Conservation (phyloP, 805 yeast genomes). For the Wickerhamomyces pijperi region DNA sequence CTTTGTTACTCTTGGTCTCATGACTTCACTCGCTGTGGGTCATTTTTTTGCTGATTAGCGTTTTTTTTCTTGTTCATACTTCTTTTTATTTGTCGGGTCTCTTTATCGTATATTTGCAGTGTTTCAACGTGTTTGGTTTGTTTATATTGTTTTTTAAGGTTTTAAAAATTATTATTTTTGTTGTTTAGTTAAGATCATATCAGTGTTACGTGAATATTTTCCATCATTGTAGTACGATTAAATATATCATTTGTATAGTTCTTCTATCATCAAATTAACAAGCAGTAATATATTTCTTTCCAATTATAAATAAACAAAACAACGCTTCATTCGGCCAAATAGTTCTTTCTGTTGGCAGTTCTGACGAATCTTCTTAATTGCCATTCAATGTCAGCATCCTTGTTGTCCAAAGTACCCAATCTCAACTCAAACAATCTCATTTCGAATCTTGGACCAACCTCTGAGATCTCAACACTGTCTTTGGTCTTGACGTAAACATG, state of each 20-base stretch:
- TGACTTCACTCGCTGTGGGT: not conserved
- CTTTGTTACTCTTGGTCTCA: too few species aligned
- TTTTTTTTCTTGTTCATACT: not conserved
- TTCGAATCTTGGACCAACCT: conserved; percentile 97
- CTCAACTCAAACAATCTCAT: conserved; percentile 85
- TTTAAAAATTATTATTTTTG: too few species aligned
- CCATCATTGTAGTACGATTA: too few species aligned
- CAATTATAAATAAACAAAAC: not conserved
- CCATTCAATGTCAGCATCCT: conserved; percentile 98
- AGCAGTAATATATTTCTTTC: not conserved
- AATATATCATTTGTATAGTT: too few species aligned
- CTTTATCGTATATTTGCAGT: not conserved
- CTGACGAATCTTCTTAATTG: conserved; percentile 84
- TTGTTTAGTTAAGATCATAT: too few species aligned
- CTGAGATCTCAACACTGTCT: conserved; percentile 85
- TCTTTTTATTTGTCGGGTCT: not conserved
- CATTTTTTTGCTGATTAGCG: not conserved
- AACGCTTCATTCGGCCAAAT: conserved; percentile 34
- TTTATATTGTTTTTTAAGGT: too few species aligned
- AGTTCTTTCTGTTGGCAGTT: conserved; percentile 92
- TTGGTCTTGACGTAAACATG: conserved; percentile 87
- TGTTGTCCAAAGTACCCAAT: conserved; percentile 86
- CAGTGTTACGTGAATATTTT: too few species aligned
- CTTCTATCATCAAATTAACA: too few species aligned
- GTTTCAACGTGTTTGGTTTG: not conserved